Evolutionary conservation across 148 eudicot species (phyloP), one percentile per base, ranked within the genome.

Genomic region (Pharnaceum exiguum): DNA sequence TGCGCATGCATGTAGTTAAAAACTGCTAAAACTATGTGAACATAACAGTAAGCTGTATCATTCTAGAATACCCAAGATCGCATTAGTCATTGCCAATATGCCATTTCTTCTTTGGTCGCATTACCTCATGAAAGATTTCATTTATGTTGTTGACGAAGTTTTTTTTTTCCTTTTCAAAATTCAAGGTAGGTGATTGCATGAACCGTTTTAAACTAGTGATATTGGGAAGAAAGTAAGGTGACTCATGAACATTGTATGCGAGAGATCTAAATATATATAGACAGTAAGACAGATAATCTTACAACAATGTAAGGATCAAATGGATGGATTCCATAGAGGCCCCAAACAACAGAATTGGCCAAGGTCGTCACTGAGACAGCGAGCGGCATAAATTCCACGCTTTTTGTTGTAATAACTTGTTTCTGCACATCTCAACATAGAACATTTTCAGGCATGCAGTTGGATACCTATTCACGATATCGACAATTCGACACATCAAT

Each of bases 361-460:
- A 73, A 68, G 26, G 66, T 23, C 5, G 87, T 70, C n/a, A 82
- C 26, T n/a, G 79, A 76, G 15, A 82, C 51, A 31, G 70, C 68
- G 0, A 79, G 17, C 21, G 84, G 84, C 87, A 82, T 82, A 39
- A 13, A 82, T 60, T 82, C 81, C 66, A 82, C 84, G 38, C 87
- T 82, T 57, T 63, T 76, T 3, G 76, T 57, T 46, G 37, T 71
- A 3, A 76, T 62, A 69, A 76, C 80, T 10, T 63, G 55, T 58
- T 68, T 76, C 80, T 76, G 76, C 63, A 57, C 43, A 13, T 56
- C 45, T 10, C 24, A 1, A 35, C 35, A 26, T 5, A 44, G 8
- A 17, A 37, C 38, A 35, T n/a, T 22, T 23, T 5, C 31, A 44
- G 1, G 26, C 13, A 43, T 30, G 5, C 5, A 18, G 13, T 7